A percentile compares a stretch with the other conserved stretches of the same genome.
Evolutionary conservation across 2,329 filamentous ascomycete species (phyloP).

Genomic region (Tolypocladium amazonense): DNA sequence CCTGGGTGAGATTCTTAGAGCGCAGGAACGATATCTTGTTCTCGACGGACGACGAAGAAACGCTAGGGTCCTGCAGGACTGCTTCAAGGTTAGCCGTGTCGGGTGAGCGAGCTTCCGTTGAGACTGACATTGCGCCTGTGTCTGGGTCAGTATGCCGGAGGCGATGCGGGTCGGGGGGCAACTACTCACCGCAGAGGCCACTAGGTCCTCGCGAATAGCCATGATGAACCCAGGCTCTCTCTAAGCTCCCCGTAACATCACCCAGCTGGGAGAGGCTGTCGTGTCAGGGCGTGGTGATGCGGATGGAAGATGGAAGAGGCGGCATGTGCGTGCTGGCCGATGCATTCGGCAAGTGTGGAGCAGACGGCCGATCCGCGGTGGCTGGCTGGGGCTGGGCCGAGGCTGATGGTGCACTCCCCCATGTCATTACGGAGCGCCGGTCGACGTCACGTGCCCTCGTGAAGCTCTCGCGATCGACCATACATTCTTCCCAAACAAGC

Average conservation of each 20-base stretch:
- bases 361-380: conserved; percentile 3
- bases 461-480: not conserved
- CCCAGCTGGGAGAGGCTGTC: conserved; percentile 4
- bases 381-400: conserved; percentile 16
- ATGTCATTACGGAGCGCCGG: not conserved
- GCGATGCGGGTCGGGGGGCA: not conserved
- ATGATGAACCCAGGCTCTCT: conserved; percentile 30
- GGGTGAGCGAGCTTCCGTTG: not conserved
- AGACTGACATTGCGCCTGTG: conserved; percentile 33
- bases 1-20: conserved; percentile 93
- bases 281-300: conserved; percentile 6
- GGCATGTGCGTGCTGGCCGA: conserved; percentile 13
- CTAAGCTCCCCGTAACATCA: conserved; percentile 14
- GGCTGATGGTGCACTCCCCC: conserved; percentile 9
- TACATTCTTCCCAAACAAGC: not conserved
- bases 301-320: conserved; percentile 8
- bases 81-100: conserved; percentile 7
- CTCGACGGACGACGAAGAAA: conserved; percentile 80
- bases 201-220: conserved; percentile 89
- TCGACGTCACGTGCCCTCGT: conserved; percentile 12
- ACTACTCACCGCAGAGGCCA: conserved; percentile 62
- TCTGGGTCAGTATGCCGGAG: not conserved
- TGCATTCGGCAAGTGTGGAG: conserved; percentile 9
- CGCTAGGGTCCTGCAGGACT: conserved; percentile 93
- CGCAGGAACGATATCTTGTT: conserved; percentile 88